A percentile compares a stretch with the other conserved stretches of the same genome.
These are phyloP conservation scores for Podospora tetraspora DNA, from an alignment of 495 filamentous ascomycete species.

Conservation along the genomic window DNA sequence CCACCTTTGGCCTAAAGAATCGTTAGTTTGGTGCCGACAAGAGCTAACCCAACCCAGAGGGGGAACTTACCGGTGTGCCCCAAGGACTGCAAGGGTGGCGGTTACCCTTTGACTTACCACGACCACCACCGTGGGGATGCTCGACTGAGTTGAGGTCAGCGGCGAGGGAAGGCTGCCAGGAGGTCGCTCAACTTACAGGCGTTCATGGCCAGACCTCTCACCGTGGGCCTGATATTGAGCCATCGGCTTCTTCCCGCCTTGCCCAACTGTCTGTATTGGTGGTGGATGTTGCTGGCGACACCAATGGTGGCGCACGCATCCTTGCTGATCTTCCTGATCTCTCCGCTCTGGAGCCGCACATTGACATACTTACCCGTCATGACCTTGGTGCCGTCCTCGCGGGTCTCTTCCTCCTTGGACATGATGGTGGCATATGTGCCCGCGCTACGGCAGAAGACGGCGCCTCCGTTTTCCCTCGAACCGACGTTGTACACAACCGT, in stretches of 20 bases:
- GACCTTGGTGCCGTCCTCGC: conserved; percentile 48
- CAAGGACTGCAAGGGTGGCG: conserved; percentile 88
- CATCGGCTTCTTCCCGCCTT: conserved; percentile 91
- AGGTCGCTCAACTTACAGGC: conserved; percentile 51
- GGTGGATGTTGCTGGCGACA: conserved; percentile 85
- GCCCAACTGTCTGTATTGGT: conserved; percentile 82
- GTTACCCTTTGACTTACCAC: conserved; percentile 99
- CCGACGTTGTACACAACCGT: conserved; percentile 89
- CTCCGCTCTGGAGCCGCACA: conserved; percentile 83
- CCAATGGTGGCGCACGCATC: conserved; percentile 93
- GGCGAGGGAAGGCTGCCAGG: conserved; percentile 1
- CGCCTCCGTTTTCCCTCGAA: conserved; percentile 62
- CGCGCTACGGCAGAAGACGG: conserved; percentile 87
- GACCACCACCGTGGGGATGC: conserved; percentile 96
- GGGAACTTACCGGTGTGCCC: conserved; percentile 78
- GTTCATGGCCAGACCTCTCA: conserved; percentile 97
- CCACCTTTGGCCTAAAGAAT: conserved; percentile 76
- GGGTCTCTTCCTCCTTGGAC: conserved; percentile 70
- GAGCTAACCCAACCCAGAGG: conserved; percentile 1
- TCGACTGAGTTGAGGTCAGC: conserved; percentile 52
- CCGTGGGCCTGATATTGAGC: conserved; percentile 89
- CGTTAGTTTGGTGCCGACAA: conserved; percentile 28
- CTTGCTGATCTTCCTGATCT: conserved; percentile 78
- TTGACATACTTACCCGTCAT: conserved; percentile 63
- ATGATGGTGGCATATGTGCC: conserved; percentile 86